Evolutionary conservation across 441 rosid genomes (phyloP).

Genomic region (Codiaeum variegatum): DNA sequence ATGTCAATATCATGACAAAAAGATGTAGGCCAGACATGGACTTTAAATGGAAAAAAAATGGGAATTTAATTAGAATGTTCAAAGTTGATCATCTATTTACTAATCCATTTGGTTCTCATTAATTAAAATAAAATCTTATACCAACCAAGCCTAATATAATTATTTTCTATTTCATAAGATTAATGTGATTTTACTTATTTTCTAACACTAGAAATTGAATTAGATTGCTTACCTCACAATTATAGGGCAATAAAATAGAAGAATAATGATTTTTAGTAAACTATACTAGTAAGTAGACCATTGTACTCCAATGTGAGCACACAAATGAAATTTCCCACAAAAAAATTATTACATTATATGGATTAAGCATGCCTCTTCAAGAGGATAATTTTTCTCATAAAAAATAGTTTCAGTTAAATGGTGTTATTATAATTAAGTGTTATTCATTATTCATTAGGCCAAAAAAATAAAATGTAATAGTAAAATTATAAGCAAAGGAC

Average conservation of each 20-base stretch:
- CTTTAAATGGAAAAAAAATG: background rate
- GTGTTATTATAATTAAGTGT: no score
- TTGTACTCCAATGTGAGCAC: no score
- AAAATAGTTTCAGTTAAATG: no score
- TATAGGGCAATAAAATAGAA: no score
- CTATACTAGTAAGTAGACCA: no score
- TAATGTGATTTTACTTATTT: background rate
- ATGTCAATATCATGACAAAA: background rate
- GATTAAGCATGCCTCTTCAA: no score
- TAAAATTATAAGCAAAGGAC: no score
- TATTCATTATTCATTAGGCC: no score
- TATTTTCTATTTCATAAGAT: background rate
- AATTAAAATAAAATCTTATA: background rate
- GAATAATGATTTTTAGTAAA: background rate
- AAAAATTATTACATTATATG: no score
- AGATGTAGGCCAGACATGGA: background rate
- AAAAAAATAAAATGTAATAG: no score
- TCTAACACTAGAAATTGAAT: background rate
- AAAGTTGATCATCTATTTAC: background rate
- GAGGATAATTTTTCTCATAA: no score
- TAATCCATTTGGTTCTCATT: background rate
- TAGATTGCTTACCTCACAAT: background rate
- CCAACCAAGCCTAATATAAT: background rate
- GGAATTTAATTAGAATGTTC: background rate
- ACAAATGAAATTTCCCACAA: no score